Conservation (phyloP, 2,329 filamentous ascomycete genomes). For the Alternaria metachromatica region DNA sequence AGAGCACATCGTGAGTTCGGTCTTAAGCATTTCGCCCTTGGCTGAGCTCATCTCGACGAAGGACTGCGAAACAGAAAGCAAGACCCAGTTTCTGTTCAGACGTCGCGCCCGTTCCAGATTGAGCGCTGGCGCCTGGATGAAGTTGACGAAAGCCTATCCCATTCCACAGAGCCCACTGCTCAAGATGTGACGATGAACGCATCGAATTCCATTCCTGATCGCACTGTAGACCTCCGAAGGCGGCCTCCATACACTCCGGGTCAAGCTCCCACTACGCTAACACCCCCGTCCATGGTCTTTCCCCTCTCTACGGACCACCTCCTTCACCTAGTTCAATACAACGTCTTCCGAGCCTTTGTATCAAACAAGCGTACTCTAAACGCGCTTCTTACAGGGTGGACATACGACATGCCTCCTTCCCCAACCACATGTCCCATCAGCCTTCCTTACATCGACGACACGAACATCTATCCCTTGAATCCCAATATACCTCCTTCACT, state of each 20-base stretch:
- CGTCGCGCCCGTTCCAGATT: background rate
- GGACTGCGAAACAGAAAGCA: background rate
- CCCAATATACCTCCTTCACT: conserved; percentile 39
- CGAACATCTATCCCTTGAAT: conserved; percentile 7
- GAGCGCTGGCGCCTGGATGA: conserved; percentile 3
- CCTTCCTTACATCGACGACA: conserved; percentile 9
- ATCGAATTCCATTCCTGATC: background rate
- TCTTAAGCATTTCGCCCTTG: background rate
- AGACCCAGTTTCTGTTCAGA: background rate
- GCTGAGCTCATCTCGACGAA: background rate
- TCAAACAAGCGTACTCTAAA: conserved; percentile 42
- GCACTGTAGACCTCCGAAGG: background rate
- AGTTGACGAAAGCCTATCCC: background rate
- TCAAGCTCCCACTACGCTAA: background rate
- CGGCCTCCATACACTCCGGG: background rate
- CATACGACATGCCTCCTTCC: background rate
- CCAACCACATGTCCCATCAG: conserved; percentile 7
- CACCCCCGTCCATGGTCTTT: conserved; percentile 1
- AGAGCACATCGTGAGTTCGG: conserved; percentile 6
- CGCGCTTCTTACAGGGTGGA: conserved; percentile 9
- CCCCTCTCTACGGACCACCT: conserved; percentile 35
- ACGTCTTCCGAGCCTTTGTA: conserved; percentile 46
- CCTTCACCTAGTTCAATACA: conserved; percentile 48
- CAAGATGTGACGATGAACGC: background rate
- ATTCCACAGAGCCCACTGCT: background rate